Evolutionary conservation across 495 filamentous ascomycete genomes (phyloP), one percentile per base, ranked within the genome.

Genomic region (Neurospora tetraspora): DNA sequence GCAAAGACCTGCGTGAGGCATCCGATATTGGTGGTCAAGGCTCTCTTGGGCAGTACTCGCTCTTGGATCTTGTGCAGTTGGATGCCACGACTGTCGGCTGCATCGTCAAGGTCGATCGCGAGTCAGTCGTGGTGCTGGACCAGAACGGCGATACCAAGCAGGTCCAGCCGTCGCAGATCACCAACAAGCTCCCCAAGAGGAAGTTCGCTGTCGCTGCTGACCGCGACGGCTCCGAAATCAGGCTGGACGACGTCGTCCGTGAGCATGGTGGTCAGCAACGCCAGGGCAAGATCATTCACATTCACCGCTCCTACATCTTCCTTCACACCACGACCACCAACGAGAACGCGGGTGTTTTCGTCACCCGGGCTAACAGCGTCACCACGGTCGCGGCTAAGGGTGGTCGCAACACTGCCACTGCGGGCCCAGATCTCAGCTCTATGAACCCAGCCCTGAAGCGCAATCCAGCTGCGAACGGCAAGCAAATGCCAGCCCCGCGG

Each of bases 41-140:
- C 11, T 89, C 91, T 68, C 87, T 93, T 34, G 93, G 93, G 18
- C 91, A 94, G 78, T 98, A 91, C 80, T 92, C 95, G 73, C 89
- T 99, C 39, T 91, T 94, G 73, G 96, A 99, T 81, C 86, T 99
- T 34, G 93, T 98, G 23, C 94, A 98, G 82, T 88, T 99, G 73
- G 96, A 98, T 81, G 88, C 93, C 53, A 87, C 93, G 20, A 98
- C 94, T 5, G 96, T 98, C 39, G 96, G 89, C 59, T 96, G 93
- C 79, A 90, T 98, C 53, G 89, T 96, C 82, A 97, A 97, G 81
- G 94, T 98, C 31, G 96, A 98, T 76, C 91, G 94, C 39, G 96
- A 98, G 79, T 93, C 93, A 7, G 81, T 99, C 61, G 92, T 91
- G 18, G 91, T 98, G 3, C 81, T 99, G 12, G 95, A 98, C 78